Conservation (phyloP, 345 rosid genomes). For the Anastatica hierochuntica region DNA sequence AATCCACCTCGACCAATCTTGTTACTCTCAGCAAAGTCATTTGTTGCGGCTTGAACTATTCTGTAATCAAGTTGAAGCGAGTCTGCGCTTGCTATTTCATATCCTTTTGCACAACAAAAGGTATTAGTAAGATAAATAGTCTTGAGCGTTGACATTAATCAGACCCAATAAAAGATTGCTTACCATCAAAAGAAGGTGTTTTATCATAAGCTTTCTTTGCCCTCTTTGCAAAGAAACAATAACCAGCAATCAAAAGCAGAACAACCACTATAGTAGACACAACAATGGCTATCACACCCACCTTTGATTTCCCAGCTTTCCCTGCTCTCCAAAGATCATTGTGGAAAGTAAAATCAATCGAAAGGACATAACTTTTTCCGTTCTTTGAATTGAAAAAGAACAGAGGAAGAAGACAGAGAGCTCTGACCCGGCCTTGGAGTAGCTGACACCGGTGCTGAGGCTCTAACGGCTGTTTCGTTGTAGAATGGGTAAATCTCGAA, state of each 20-base stretch:
- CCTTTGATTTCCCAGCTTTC: neutral
- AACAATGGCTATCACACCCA: conserved; percentile 13
- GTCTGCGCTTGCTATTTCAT: neutral
- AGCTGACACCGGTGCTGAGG: neutral
- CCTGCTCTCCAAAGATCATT: conserved; percentile 8
- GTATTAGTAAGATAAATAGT: neutral
- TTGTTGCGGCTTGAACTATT: too few relatives aligned
- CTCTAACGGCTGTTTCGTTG: neutral
- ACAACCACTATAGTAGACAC: conserved; percentile 7
- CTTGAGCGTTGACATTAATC: neutral
- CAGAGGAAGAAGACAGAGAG: too few relatives aligned
- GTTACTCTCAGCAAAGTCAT: too few relatives aligned
- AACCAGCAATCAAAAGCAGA: conserved; percentile 18
- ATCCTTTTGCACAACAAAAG: neutral
- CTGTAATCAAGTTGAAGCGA: neutral
- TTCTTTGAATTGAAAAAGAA: too few relatives aligned
- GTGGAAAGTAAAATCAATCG: too few relatives aligned
- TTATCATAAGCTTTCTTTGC: conserved; percentile 13
- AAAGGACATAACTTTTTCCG: too few relatives aligned
- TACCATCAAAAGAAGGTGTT: conserved; percentile 22
- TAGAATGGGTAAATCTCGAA: conserved; percentile 27
- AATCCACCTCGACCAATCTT: too few relatives aligned
- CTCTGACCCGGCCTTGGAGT: neutral
- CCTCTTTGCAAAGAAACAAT: conserved; percentile 13
- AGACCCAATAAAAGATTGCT: neutral